phyloP scores from a whole-genome alignment of 2,329 filamentous ascomycete genomes.

The Aspergillus flavus region DNA sequence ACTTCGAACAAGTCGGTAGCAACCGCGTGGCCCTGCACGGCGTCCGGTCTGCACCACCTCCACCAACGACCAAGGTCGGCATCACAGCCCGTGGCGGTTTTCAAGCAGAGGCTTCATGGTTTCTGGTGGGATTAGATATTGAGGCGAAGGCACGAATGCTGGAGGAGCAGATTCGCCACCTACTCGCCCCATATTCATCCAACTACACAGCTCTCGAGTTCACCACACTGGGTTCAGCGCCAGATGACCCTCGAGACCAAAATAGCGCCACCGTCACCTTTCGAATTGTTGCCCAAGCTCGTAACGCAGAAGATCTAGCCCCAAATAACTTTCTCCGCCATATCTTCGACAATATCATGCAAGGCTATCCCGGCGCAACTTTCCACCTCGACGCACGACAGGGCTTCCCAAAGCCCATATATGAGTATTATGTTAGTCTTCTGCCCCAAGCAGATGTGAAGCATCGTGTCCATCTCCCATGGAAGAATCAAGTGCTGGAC shows the following conservation, averaged over 20 bases:
- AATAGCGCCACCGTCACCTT: constrained; percentile 47
- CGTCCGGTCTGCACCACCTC: constrained; percentile 47
- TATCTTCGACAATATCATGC: constrained; percentile 44
- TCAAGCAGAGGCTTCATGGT: constrained; percentile 51
- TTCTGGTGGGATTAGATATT: constrained; percentile 50
- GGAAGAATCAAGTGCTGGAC: constrained; percentile 21
- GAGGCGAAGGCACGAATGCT: constrained; percentile 51
- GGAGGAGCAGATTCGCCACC: constrained; percentile 47
- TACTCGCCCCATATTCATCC: constrained; percentile 36
- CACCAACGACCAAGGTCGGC: constrained; percentile 55
- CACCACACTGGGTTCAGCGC: constrained; percentile 31
- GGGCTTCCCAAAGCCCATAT: constrained; percentile 39
- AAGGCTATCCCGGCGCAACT: constrained; percentile 43
- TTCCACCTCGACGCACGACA: constrained; percentile 38
- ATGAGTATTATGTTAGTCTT: constrained; percentile 33
- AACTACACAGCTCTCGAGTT: constrained; percentile 37
- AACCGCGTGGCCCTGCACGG: constrained; percentile 56
- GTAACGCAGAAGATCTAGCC: constrained; percentile 37
- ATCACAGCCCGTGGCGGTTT: constrained; percentile 51
- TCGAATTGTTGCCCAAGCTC: constrained; percentile 51
- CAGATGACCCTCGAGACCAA: constrained; percentile 41
- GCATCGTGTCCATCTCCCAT: constrained; percentile 32
- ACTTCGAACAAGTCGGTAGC: constrained; percentile 53
- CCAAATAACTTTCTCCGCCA: constrained; percentile 39
- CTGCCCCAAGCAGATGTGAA: constrained; percentile 28